Base-by-base conservation (phyloP, 129 eudicot species). In the Pseudognaphalium luteoalbum region DNA sequence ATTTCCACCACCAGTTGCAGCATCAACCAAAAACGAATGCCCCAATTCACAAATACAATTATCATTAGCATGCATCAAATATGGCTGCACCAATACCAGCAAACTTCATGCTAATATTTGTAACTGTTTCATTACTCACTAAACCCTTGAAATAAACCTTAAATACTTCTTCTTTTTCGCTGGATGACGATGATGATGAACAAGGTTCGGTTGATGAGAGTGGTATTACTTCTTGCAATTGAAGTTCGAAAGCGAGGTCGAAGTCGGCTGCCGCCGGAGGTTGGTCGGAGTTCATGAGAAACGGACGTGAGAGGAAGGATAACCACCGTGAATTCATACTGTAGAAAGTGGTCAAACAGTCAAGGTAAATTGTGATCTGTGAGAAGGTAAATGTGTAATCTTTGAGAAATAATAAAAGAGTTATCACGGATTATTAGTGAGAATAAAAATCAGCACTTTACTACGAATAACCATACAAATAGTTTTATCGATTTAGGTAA, bases 61-160 rank as follows among this genome's bases (percentile, higher is more conserved):
- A 59, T 77, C 89, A 33, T 61, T 25, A 10, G 0, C 3, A n/a
- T n/a, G n/a, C n/a, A 81, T 86, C 91, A 73, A 20, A 77, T 22
- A 79, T 28, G 41, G 86, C 87, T 4, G 82, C 88, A 28, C 97
- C 93, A 57, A 86, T 72, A 56, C 87, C 91, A 64, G 76, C 91
- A 68, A 85, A 70, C 41, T 71, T 17, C 79, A 68, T 63, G 57
- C 52, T 42, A 22, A 30, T 72, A 44, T 39, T 72, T 19, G 35
- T 76, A 78, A 76, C 80, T 66, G 15, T 69, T 32, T 62, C 39
- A 5, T 62, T 32, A 11, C 17, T 12, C 34, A 62, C 33, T 29
- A 62, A 32, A 62, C 41, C 68, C 68, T 62, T 62, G 39, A 29
- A 22, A 62, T 29, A 62, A 9, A 62, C 29, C 68, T 4, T 62